Percentiles rank a stretch among this genome's conserved stretches.
Evolutionary conservation across 805 yeast species (phyloP).

Genomic region (Saturnispora galanensis): DNA sequence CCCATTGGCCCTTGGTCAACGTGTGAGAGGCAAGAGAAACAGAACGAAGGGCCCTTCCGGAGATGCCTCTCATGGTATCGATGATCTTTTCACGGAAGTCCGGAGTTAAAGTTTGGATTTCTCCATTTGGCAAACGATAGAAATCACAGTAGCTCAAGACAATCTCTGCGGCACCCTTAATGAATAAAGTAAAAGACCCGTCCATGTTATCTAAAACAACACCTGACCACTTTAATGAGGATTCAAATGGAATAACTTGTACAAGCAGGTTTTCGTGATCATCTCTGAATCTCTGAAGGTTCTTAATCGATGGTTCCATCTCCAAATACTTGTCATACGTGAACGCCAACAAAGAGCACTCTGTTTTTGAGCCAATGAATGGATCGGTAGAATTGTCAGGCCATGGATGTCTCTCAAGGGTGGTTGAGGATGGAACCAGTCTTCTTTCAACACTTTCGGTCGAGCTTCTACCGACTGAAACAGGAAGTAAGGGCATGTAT

Average conservation of each 20-base stretch:
- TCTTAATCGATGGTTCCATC: conserved; percentile 24
- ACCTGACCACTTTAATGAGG: conserved; percentile 89
- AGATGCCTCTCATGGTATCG: conserved; percentile 37
- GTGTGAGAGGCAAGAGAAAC: conserved; percentile 81
- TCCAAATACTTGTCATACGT: conserved; percentile 50
- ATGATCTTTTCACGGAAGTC: conserved; percentile 13
- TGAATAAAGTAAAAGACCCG: conserved; percentile 46
- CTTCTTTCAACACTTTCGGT: neutral
- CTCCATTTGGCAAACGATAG: conserved; percentile 2
- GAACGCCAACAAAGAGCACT: conserved; percentile 70
- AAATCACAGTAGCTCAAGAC: conserved; percentile 51
- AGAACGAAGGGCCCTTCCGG: conserved; percentile 76
- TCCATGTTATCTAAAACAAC: conserved; percentile 42
- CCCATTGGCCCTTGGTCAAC: conserved; percentile 43
- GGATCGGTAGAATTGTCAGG: conserved; percentile 23
- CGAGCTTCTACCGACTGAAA: neutral
- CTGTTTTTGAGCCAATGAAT: conserved; percentile 89
- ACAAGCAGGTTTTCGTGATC: conserved; percentile 33
- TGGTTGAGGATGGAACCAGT: neutral
- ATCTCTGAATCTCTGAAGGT: conserved; percentile 37
- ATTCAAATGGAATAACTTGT: conserved; percentile 84
- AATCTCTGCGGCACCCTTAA: conserved; percentile 95
- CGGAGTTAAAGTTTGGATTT: neutral
- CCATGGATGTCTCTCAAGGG: conserved; percentile 3
- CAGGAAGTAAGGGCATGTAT: neutral